Conservation (phyloP, 2,329 filamentous ascomycete species). For the Aspergillus candidus region DNA sequence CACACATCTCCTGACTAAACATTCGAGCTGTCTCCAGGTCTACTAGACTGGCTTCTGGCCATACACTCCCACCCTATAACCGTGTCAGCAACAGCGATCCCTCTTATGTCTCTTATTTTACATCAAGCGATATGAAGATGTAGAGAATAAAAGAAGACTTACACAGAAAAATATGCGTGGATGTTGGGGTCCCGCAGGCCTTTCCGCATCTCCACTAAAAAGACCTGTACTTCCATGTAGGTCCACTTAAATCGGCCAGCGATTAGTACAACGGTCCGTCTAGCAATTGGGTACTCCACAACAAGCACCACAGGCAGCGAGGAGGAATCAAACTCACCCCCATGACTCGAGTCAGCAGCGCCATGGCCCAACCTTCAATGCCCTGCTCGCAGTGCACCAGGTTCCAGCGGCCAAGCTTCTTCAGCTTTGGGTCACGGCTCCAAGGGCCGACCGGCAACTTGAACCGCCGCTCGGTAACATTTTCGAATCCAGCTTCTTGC, state of each 20-base stretch:
- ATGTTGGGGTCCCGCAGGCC: constrained; percentile 16
- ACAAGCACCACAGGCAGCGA: not conserved
- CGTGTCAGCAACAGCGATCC: not conserved
- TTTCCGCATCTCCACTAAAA: constrained; percentile 18
- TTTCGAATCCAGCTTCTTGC: constrained; percentile 23
- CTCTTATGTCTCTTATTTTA: too few species aligned
- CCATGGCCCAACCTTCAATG: constrained; percentile 28
- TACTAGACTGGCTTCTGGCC: constrained; percentile 12
- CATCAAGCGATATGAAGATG: too few species aligned
- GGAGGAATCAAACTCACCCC: constrained; percentile 16
- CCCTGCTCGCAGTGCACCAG: constrained; percentile 23
- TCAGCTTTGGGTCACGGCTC: constrained; percentile 22
- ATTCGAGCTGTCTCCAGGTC: not conserved
- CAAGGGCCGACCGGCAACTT: constrained; percentile 28
- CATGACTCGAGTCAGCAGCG: constrained; percentile 24
- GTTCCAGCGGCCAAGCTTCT: constrained; percentile 24
- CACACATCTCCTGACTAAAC: too few species aligned
- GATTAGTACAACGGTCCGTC: too few species aligned
- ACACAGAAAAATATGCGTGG: constrained; percentile 21
- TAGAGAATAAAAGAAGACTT: constrained; percentile 1
- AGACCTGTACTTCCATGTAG: constrained; percentile 18
- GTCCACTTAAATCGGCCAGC: constrained; percentile 13
- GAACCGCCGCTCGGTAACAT: constrained; percentile 23
- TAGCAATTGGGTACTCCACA: not conserved
- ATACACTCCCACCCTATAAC: constrained; percentile 12